Percentiles rank a stretch among this genome's conserved stretches.
These are phyloP conservation scores for Phyllosticta citribraziliensis DNA, from an alignment of 2,329 filamentous ascomycete genomes.

Conservation along the genomic window DNA sequence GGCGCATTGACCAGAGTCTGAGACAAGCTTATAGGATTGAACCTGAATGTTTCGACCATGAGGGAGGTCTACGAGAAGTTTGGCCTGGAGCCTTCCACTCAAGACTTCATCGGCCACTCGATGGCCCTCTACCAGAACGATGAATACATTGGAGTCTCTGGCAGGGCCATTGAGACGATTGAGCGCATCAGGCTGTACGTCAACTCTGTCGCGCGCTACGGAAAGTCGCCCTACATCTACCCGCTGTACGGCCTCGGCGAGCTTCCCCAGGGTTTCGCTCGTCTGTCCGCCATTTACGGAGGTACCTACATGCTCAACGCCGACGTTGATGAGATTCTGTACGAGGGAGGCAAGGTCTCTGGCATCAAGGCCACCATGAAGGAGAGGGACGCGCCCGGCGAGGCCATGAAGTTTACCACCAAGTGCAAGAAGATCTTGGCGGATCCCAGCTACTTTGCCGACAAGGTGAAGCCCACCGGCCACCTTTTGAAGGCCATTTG, in stretches of 20 bases:
- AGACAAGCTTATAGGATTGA: conserved; percentile 48
- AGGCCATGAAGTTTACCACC: conserved; percentile 84
- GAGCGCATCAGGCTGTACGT: conserved; percentile 92
- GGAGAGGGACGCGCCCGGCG: conserved; percentile 62
- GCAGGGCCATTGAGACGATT: conserved; percentile 73
- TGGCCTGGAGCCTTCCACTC: conserved; percentile 76
- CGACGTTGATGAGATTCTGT: conserved; percentile 77
- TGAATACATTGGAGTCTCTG: conserved; percentile 66
- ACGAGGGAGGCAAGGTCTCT: conserved; percentile 74
- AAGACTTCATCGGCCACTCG: conserved; percentile 94
- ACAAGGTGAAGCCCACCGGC: conserved; percentile 77
- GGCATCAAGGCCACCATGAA: conserved; percentile 98
- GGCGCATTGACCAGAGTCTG: background rate
- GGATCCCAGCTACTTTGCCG: conserved; percentile 92
- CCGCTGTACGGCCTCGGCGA: conserved; percentile 95
- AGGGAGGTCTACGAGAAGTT: conserved; percentile 99
- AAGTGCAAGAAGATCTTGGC: conserved; percentile 94
- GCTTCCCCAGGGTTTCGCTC: conserved; percentile 93
- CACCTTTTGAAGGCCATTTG: conserved; percentile 95
- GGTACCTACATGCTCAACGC: conserved; percentile 99
- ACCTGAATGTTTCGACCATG: conserved; percentile 74
- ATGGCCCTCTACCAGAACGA: conserved; percentile 95
- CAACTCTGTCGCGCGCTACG: conserved; percentile 94
- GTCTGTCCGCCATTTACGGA: conserved; percentile 94
- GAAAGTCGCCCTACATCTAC: conserved; percentile 99